Conservation (phyloP, 139 green algal genomes). For the Tetraselmis chui region DNA sequence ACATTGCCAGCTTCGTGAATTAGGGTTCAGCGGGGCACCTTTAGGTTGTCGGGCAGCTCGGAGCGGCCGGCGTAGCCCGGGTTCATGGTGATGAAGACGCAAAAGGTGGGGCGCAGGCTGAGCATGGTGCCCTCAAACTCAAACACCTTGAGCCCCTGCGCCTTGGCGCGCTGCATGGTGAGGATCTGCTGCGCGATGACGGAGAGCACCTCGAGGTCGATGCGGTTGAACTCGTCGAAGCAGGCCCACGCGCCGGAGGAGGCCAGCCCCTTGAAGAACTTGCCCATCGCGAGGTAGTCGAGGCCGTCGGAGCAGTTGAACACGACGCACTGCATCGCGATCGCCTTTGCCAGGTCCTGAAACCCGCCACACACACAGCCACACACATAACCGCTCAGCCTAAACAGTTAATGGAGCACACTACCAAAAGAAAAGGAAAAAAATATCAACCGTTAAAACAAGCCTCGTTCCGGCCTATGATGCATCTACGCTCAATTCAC, state of each 20-base stretch:
- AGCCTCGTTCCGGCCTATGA: no score
- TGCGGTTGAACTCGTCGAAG: conserved; percentile 80
- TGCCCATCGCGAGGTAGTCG: conserved; percentile 74
- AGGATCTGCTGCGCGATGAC: conserved; percentile 82
- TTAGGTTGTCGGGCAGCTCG: conserved; percentile 81
- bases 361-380: background rate
- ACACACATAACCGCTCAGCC: no score
- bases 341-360: conserved; percentile 47
- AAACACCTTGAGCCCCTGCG: conserved; percentile 54
- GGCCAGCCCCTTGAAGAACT: conserved; percentile 75
- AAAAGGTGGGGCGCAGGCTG: conserved; percentile 54
- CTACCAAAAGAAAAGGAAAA: no score
- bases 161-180: conserved; percentile 77
- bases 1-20: no score
- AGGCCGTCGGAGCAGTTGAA: conserved; percentile 84
- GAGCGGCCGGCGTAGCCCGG: conserved; percentile 61
- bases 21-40: conserved; percentile 21
- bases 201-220: conserved; percentile 72
- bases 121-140: conserved; percentile 77
- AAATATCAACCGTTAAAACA: no score
- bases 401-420: no score
- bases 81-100: conserved; percentile 88
- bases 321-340: conserved; percentile 81
- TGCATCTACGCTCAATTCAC: no score
- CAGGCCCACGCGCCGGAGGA: conserved; percentile 63